Percentiles rank a stretch among this genome's conserved stretches.
Evolutionary conservation across 1,284 basidiomycete species (phyloP).

Genomic region (Earliella scabrosa): DNA sequence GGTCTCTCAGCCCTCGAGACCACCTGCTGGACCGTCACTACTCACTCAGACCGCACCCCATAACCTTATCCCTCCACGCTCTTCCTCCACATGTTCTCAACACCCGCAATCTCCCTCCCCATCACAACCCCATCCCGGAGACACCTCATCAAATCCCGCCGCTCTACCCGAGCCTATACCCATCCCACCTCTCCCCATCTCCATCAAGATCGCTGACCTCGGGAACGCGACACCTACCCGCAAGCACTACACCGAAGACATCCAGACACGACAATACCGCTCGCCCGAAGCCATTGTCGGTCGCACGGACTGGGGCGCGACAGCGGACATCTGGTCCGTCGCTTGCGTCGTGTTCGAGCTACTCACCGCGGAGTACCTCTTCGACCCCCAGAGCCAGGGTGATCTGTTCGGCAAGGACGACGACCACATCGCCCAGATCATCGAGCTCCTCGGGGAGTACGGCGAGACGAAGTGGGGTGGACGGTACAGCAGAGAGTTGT

Average conservation of each 20-base stretch:
- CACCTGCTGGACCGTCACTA: constrained; percentile 53
- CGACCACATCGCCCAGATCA: constrained; percentile 93
- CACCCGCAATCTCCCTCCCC: constrained; percentile 28
- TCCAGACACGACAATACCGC: constrained; percentile 93
- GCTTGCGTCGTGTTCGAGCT: constrained; percentile 89
- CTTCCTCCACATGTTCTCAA: constrained; percentile 34
- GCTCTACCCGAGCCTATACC: constrained; percentile 31
- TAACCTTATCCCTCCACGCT: constrained; percentile 22
- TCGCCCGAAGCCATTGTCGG: constrained; percentile 92
- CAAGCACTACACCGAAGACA: constrained; percentile 90
- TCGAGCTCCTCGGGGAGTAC: constrained; percentile 84
- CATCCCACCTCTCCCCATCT: constrained; percentile 55
- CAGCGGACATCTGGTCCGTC: constrained; percentile 89
- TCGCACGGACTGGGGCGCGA: constrained; percentile 82
- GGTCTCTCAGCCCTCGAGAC: constrained; percentile 10
- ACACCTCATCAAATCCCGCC: constrained; percentile 10
- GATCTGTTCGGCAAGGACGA: constrained; percentile 91
- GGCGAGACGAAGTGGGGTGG: constrained; percentile 81
- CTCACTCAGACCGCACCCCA: constrained; percentile 68
- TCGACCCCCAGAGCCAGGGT: constrained; percentile 85
- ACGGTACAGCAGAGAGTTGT: constrained; percentile 83
- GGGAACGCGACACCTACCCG: constrained; percentile 86
- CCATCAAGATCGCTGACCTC: constrained; percentile 91
- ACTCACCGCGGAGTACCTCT: constrained; percentile 86
- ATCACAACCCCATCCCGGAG: constrained; percentile 15